Evolutionary conservation across 2,329 filamentous ascomycete species (phyloP).

Genomic region (Thielaviopsis punctulata): DNA sequence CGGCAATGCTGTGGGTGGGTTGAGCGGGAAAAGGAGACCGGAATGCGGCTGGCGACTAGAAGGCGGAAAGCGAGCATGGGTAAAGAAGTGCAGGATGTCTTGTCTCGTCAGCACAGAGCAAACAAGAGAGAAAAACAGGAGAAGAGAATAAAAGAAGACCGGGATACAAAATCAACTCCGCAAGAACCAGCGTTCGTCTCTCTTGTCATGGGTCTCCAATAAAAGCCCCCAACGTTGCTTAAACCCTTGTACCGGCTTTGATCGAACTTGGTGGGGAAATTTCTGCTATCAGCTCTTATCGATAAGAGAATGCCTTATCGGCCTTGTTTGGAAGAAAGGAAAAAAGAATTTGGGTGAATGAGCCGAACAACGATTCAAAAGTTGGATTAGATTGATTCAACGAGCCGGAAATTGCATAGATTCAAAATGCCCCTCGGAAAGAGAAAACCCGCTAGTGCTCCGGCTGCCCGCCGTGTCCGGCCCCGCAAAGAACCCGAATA

Average conservation of each 20-base stretch:
- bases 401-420: too few relatives aligned
- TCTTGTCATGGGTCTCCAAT: not conserved
- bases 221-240: not conserved
- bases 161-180: too few relatives aligned
- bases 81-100: not conserved
- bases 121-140: not conserved
- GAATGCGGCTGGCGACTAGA: not conserved
- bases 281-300: not conserved
- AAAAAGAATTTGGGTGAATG: not conserved
- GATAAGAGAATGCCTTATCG: not conserved
- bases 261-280: not conserved
- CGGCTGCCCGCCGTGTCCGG: constrained; percentile 27
- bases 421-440: constrained; percentile 22
- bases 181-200: not conserved
- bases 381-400: too few relatives aligned
- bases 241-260: too few relatives aligned
- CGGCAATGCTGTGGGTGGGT: not conserved
- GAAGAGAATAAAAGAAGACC: too few relatives aligned
- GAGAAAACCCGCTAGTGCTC: constrained; percentile 23
- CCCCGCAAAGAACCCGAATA: constrained; percentile 27
- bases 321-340: not conserved
- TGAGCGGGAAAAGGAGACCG: not conserved
- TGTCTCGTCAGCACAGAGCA: not conserved
- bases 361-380: too few relatives aligned
- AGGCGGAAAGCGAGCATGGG: not conserved